A percentile compares a stretch with the other conserved stretches of the same genome.
Evolutionary conservation across 2,329 filamentous ascomycete genomes (phyloP).

Genomic region (Pyricularia sp.): DNA sequence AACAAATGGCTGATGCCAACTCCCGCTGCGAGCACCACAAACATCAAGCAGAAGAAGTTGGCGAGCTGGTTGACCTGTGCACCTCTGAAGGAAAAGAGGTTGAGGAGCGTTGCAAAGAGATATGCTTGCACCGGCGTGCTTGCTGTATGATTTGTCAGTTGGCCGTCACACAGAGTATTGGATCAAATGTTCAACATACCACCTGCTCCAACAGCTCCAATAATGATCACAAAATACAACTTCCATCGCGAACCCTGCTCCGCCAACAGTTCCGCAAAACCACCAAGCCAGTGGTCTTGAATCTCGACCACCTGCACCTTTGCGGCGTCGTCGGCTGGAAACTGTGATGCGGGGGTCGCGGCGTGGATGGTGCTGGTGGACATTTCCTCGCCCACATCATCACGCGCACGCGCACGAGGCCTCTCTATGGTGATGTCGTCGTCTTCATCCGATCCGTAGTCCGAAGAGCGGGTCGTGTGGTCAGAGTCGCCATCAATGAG

Average conservation of each 20-base stretch:
- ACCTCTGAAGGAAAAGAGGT: constrained; percentile 29
- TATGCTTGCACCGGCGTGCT: constrained; percentile 33
- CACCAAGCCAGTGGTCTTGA: constrained; percentile 26
- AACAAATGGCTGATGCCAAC: constrained; percentile 41
- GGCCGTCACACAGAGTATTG: not conserved
- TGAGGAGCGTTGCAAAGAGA: constrained; percentile 40
- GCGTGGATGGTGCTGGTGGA: constrained; percentile 10
- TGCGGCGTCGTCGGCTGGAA: not conserved
- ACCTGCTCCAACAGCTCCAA: constrained; percentile 23
- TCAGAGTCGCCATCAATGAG: not conserved
- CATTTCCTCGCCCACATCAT: constrained; percentile 17
- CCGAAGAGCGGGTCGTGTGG: not conserved
- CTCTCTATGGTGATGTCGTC: not conserved
- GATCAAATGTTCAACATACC: constrained; percentile 10
- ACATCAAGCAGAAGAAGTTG: constrained; percentile 54
- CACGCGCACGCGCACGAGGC: constrained; percentile 20
- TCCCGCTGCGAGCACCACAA: constrained; percentile 41
- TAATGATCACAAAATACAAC: constrained; percentile 32
- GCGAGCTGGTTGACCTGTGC: constrained; percentile 22
- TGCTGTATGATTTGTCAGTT: constrained; percentile 13
- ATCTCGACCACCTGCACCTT: constrained; percentile 15
- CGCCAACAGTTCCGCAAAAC: constrained; percentile 38
- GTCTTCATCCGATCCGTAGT: not conserved
- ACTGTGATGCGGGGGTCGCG: constrained; percentile 26
- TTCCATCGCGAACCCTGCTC: constrained; percentile 38